phyloP scores from a whole-genome alignment of 129 eudicot genomes.

The Logfia minima region DNA sequence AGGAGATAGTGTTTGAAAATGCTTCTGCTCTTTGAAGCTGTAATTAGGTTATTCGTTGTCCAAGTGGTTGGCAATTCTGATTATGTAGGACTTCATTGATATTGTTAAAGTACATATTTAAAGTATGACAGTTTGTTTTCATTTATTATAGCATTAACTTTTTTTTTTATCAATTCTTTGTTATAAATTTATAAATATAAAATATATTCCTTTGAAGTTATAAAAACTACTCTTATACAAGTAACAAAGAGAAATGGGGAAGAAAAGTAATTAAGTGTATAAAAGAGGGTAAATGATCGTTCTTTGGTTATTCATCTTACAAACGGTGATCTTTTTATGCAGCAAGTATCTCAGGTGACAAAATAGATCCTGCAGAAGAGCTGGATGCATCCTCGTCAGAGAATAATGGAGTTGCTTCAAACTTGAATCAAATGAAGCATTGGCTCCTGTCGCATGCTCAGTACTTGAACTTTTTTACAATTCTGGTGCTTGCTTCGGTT shows the following conservation, averaged over 20 bases:
- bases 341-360: conserved; percentile 80
- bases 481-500: conserved; percentile 93
- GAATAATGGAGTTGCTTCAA: conserved; percentile 54
- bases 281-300: not conserved
- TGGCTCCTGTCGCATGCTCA: conserved; percentile 93
- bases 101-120: not conserved
- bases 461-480: conserved; percentile 80
- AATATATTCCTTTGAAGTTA: not conserved
- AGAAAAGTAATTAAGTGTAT: not conserved
- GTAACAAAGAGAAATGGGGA: not conserved
- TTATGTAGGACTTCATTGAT: not conserved
- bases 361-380: conserved; percentile 65
- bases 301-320: not conserved
- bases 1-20: not conserved
- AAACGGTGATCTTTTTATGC: conserved; percentile 25
- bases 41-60: not conserved
- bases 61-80: not conserved
- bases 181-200: not conserved
- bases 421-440: conserved; percentile 47
- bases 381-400: conserved; percentile 57
- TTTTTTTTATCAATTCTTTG: not conserved
- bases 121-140: not conserved
- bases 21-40: not conserved
- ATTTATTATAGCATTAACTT: not conserved
- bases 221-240: not conserved